Evolutionary conservation across 306 rosid genomes (phyloP).

Genomic region (Lathyrus aphaca): DNA sequence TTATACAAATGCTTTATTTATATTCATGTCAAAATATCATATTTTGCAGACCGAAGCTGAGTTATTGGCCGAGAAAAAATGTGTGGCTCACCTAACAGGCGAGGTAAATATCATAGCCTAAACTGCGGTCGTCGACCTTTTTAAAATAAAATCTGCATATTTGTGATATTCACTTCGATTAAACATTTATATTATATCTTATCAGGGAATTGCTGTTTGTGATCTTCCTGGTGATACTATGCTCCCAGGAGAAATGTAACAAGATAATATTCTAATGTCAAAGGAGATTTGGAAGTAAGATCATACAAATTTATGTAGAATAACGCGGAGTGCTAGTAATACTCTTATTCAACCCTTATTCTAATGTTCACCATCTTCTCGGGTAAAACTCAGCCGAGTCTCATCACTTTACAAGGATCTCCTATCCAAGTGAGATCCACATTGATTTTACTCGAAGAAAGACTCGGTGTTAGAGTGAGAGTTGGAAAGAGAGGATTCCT

Average conservation of each 20-base stretch:
- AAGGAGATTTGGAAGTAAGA: conserved; percentile 32
- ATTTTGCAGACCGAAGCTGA: conserved; percentile 88
- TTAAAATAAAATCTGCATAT: neutral
- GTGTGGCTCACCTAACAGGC: conserved; percentile 94
- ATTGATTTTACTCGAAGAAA: too few species aligned
- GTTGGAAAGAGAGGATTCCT: too few species aligned
- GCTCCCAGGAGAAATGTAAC: conserved; percentile 98
- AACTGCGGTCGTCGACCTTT: neutral
- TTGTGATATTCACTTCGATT: conserved; percentile 11
- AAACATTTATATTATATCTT: neutral
- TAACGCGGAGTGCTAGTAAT: neutral
- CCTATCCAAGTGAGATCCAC: too few species aligned
- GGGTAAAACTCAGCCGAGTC: too few species aligned
- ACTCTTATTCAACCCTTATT: too few species aligned
- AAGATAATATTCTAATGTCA: conserved; percentile 25
- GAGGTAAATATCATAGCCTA: conserved; percentile 56
- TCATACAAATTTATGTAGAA: conserved; percentile 35
- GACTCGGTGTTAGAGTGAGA: too few species aligned
- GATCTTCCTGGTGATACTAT: conserved; percentile 95
- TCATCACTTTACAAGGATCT: too few species aligned
- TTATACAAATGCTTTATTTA: neutral
- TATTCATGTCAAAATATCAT: neutral
- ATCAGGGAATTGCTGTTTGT: conserved; percentile 88
- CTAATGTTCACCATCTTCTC: too few species aligned
- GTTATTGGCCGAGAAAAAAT: conserved; percentile 90